Conservation (phyloP, 176 grass and related monocot species). For the Melocanna baccifera region DNA sequence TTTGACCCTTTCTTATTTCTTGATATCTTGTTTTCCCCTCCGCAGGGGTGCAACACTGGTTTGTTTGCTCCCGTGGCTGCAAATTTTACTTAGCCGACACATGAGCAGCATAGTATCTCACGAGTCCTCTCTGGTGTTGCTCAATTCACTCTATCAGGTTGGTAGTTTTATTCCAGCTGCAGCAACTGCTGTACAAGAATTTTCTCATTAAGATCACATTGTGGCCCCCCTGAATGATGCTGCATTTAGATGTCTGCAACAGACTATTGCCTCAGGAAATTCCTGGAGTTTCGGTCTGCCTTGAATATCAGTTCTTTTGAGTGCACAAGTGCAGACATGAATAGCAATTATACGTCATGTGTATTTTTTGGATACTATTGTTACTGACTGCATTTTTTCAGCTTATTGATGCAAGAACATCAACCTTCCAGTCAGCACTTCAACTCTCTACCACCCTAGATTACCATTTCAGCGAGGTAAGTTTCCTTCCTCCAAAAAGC, state of each 20-base stretch:
- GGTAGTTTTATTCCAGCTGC: not conserved
- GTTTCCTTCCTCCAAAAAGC: conserved; percentile 21
- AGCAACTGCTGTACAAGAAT: not conserved
- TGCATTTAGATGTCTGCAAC: conserved; percentile 1
- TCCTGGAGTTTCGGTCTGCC: not conserved
- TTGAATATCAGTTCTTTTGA: not conserved
- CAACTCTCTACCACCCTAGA: conserved; percentile 80
- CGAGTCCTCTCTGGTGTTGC: conserved; percentile 67
- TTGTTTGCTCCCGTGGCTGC: conserved; percentile 80
- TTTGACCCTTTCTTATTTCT: not conserved
- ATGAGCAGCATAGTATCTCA: conserved; percentile 80
- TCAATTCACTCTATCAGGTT: conserved; percentile 93
- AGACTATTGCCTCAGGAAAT: not conserved
- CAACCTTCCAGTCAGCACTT: conserved; percentile 65
- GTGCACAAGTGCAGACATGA: not conserved
- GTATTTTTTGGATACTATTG: conserved; percentile 4
- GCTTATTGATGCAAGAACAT: conserved; percentile 89
- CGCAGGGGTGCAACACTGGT: conserved; percentile 59
- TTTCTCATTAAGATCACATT: conserved; percentile 6
- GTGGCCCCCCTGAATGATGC: not conserved
- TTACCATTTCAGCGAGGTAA: conserved; percentile 61
- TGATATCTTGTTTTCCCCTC: not conserved
- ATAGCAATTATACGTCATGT: not conserved
- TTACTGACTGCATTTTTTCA: conserved; percentile 31
- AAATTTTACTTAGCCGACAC: conserved; percentile 67